Base-by-base conservation (phyloP, 2,329 filamentous ascomycete genomes). In the Xylaria sp. region DNA sequence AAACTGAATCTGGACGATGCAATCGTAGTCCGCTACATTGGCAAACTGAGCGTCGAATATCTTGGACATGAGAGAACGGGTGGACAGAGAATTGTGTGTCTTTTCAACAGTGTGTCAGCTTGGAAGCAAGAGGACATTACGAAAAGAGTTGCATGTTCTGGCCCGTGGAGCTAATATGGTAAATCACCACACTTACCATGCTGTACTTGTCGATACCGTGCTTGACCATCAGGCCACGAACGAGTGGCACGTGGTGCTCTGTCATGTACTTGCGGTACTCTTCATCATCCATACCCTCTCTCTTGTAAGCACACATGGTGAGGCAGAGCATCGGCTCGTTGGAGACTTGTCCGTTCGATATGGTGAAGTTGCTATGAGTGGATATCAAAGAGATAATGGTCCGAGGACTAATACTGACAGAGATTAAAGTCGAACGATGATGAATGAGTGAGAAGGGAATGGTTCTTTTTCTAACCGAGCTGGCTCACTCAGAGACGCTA, bases 11-110 rank as follows among this genome's bases (percentile, higher is more conserved):
- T 65, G 62, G 12, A 59, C 33, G 36, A 65, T 51, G 25, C 62
- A 65, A 55, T 65, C 56, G 62, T 59, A 65, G 36, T 65, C 62
- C 1, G 62, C 62, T 2, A 65, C 23, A 31, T 59, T 65, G 12
- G 55, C 31, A 28, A 65, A 59, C 18, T 59, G 54, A 23, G 54
- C 31, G 23, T 65, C 62, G 39, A 65, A 65, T n/a, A 65, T 59
- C 55, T 65, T 52, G 62, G 28, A 31, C 54, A 65, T 65, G 4
- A 65, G 43, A 52, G 54, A 39, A 25, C 62, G 62, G 8, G 62
- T 65, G 5, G 54, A 41, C 6, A 41, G 43, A 6, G 54, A 28
- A 12, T 59, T 65, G 20, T 65, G 62, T 39, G 55, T 33, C 56
- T 65, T 56, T 43, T 15, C 23, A 25, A 31, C 3, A 13, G 12